A percentile compares a stretch with the other conserved stretches of the same genome.
Conservation (phyloP, 306 rosid species). For the Oemleria cerasiformis region DNA sequence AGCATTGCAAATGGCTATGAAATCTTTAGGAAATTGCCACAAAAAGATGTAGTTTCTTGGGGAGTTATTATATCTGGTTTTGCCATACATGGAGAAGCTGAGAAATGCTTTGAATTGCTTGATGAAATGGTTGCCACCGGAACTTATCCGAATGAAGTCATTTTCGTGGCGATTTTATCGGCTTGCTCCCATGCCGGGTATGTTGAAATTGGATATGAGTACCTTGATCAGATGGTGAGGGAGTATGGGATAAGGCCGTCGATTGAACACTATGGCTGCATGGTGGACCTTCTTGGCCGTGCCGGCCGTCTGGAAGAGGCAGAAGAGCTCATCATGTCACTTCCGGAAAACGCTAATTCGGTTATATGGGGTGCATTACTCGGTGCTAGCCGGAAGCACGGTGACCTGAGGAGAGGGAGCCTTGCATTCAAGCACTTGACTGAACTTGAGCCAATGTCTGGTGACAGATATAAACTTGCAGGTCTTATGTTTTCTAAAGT, state of each 20-base stretch:
- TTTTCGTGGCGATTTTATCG: conserved; percentile 41
- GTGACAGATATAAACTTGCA: conserved; percentile 49
- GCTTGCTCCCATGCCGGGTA: conserved; percentile 45
- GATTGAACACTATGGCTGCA: conserved; percentile 52
- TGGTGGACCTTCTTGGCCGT: conserved; percentile 55
- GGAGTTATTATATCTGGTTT: conserved; percentile 49
- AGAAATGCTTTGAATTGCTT: conserved; percentile 36
- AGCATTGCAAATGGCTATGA: conserved; percentile 33
- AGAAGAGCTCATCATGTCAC: conserved; percentile 30
- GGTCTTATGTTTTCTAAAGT: conserved; percentile 38
- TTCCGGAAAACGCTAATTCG: conserved; percentile 36
- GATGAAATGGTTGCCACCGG: conserved; percentile 40
- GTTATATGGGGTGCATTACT: conserved; percentile 46
- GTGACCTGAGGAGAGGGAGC: conserved; percentile 39
- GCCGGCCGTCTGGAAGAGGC: conserved; percentile 41
- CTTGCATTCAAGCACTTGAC: conserved; percentile 31
- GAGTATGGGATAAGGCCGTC: conserved; percentile 39
- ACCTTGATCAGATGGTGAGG: conserved; percentile 32
- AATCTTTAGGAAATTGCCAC: conserved; percentile 30
- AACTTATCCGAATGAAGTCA: conserved; percentile 35
- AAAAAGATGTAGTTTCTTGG: conserved; percentile 44
- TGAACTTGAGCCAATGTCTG: conserved; percentile 39
- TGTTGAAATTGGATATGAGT: conserved; percentile 39
- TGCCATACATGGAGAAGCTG: conserved; percentile 32
- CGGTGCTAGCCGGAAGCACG: conserved; percentile 38